Base-by-base conservation (phyloP, 306 rosid genomes). In the Cicer bijugum region DNA sequence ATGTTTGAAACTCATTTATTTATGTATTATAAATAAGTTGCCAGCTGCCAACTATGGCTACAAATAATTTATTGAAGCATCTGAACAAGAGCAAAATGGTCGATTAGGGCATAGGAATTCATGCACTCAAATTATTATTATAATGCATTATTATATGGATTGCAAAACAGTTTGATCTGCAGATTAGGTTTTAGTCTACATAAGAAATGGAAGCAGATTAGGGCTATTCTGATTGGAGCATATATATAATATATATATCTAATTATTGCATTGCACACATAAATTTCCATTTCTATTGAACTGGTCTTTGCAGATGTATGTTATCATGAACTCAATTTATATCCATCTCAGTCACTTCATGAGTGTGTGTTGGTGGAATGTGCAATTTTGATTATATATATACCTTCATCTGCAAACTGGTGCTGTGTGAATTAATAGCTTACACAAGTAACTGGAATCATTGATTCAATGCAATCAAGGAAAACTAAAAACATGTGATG, bases 41-140 rank as follows among this genome's bases (percentile, higher is more conserved):
- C 6, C 33, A 2, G 33, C 6, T 14, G 38, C 20, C 67, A 57
- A 28, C 4, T 40, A 61, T 15, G 17, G 20, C 56, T 53, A 38
- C 33, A 23, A 2, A 2, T 43, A 44, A 57, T 73, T 12, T 74
- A 47, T 66, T 46, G 15, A 50, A 35, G 61, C 33, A 70, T 69
- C 62, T 61, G 62, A 61, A 44, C 45, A 52, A 51, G 46, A 75
- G 12, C 23, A 80, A 81, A 67, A 43, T 75, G 74, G 48, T 9
- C 40, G 44, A 43, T 58, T 80, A 80, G 77, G 84, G 76, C 64
- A 15, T 69, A 16, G 37, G 61, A 33, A 61, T 12, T 69, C 57
- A 67, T 67, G 71, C 64, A 67, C 33, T 44, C 8, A 55, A 59
- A 60, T 52, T 60, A 35, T 9, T 12, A 11, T 20, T 56, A 20